Conservation (phyloP, 176 grass and related monocot species). For the Musa schizocarpa region DNA sequence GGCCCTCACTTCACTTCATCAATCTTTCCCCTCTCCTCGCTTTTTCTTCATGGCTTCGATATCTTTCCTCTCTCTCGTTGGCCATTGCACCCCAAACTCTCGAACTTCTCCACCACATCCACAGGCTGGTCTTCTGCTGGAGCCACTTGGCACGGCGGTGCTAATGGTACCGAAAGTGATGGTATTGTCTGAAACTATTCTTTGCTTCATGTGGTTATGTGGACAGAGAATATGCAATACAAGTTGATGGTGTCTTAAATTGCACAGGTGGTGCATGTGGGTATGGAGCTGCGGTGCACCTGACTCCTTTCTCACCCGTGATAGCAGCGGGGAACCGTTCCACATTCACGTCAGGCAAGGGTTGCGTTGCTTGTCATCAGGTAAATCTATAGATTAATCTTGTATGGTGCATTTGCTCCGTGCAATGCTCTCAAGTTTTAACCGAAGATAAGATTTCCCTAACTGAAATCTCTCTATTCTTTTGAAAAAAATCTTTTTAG, state of each 20-base stretch:
- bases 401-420: not conserved
- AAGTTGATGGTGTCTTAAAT: not conserved
- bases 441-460: too few relatives aligned
- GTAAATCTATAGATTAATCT: slow-evolving; percentile 11
- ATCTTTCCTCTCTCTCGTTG: not conserved
- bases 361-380: slow-evolving; percentile 79
- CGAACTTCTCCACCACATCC: not conserved
- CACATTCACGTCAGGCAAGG: slow-evolving; percentile 75
- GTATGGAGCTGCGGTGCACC: slow-evolving; percentile 53
- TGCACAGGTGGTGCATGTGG: slow-evolving; percentile 68
- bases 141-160: not conserved
- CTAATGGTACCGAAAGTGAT: not conserved
- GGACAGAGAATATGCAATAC: not conserved
- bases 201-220: not conserved
- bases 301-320: slow-evolving; percentile 66
- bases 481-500: too few relatives aligned
- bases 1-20: not conserved
- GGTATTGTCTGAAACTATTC: not conserved
- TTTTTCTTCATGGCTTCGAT: not conserved
- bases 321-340: slow-evolving; percentile 74
- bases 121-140: not conserved
- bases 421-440: not conserved
- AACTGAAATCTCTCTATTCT: too few relatives aligned
- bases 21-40: not conserved
- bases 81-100: not conserved